Base-by-base conservation (phyloP, 208 protist species). In the Trypanosoma grayi region DNA sequence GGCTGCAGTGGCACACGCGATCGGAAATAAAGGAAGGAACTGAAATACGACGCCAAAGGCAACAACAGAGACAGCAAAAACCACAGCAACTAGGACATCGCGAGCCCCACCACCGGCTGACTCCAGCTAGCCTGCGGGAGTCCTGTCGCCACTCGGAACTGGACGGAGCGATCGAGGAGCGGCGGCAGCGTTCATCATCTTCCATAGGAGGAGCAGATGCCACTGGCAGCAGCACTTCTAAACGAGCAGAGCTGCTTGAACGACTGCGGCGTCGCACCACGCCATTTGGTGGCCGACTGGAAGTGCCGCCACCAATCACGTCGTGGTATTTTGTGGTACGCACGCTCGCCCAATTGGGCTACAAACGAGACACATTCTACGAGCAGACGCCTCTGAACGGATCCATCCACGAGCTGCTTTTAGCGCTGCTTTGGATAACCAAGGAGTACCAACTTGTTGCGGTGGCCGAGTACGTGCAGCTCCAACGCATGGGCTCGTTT, bases 351-450 rank as follows among this genome's bases (percentile, higher is more conserved):
- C 73, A 78, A 43, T 48, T 89, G 10, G 83, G 83, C 20, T 93
- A 93, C 56, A 66, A 27, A 7, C 80, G 87, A 3, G 81, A 86
- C 56, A 33, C 45, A 7, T 83, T 90, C 40, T 90, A 87, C 57
- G 37, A 72, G n/a, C 81, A 88, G 50, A 89, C 81, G 2, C 81
- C 80, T 0, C 60, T 62, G 1, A 48, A 62, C 22, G 73, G 70
- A 7, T 79, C 69, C 8, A 64, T 81, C 10, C 30, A 79, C 22
- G 87, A 94, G 66, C 65, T 94, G 20, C 25, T 94, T 31, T 67
- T 94, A 20, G 81, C 70, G 6, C 57, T 94, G n/a, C 67, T 94
- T 11, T 94, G 87, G 87, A 59, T 90, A 39, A 89, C 87, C 25
- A 70, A 76, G 58, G 59, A 75, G 51, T 91, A 86, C 67, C 71